A percentile compares a stretch with the other conserved stretches of the same genome.
phyloP scores from a whole-genome alignment of 2,329 filamentous ascomycete genomes.

The Fusarium sp. region DNA sequence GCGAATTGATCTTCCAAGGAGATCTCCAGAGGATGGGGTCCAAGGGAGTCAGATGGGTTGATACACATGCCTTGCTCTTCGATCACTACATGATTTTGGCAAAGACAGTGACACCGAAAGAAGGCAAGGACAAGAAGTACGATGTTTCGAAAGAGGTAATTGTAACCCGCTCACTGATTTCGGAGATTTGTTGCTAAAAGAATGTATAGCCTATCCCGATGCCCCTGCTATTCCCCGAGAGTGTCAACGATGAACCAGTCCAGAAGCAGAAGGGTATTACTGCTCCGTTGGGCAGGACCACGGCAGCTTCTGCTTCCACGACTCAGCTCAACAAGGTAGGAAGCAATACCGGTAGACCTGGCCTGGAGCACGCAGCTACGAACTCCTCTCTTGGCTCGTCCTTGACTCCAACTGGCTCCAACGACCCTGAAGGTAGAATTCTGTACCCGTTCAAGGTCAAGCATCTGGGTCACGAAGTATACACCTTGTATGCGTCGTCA shows the following conservation, averaged over 20 bases:
- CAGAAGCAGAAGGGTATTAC: constrained; percentile 84
- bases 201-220: constrained; percentile 82
- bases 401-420: constrained; percentile 60
- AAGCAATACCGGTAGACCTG: constrained; percentile 66
- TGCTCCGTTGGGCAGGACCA: constrained; percentile 68
- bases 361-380: constrained; percentile 76
- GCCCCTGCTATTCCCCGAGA: constrained; percentile 93
- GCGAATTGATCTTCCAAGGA: constrained; percentile 88
- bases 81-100: constrained; percentile 96
- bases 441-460: constrained; percentile 96
- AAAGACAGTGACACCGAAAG: constrained; percentile 79
- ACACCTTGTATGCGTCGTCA: constrained; percentile 87
- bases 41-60: constrained; percentile 91
- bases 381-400: constrained; percentile 71
- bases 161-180: background rate
- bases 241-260: constrained; percentile 90
- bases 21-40: constrained; percentile 90
- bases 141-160: constrained; percentile 91
- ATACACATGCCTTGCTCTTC: constrained; percentile 92
- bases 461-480: constrained; percentile 92
- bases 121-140: constrained; percentile 81
- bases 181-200: constrained; percentile 41
- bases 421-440: constrained; percentile 82
- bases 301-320: constrained; percentile 70
- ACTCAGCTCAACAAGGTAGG: constrained; percentile 68